Conservation (phyloP, 257 asterid genomes). For the Fraxinus anomala region DNA sequence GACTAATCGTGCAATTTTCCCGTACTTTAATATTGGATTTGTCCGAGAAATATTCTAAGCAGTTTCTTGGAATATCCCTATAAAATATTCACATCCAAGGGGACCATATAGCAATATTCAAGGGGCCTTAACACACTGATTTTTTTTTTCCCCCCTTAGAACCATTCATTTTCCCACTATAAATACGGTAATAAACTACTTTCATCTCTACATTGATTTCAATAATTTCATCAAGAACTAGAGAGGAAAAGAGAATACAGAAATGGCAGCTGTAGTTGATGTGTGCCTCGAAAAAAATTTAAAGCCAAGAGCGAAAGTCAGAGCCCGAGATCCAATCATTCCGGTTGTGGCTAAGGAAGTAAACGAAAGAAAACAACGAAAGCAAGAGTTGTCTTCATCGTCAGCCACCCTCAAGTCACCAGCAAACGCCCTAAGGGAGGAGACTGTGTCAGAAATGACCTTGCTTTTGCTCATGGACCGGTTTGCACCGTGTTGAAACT, state of each 20-base stretch:
- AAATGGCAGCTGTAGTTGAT: constrained; percentile 61
- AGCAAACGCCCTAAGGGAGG: constrained; percentile 31
- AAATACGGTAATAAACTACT: constrained; percentile 14
- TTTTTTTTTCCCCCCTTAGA: background rate
- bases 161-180: constrained; percentile 17
- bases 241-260: constrained; percentile 7
- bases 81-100: constrained; percentile 22
- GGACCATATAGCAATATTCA: constrained; percentile 14
- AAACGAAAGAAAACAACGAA: constrained; percentile 28
- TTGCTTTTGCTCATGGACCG: constrained; percentile 72
- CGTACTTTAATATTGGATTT: background rate
- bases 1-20: background rate
- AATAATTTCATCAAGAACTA: constrained; percentile 14
- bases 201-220: constrained; percentile 21
- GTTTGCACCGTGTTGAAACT: constrained; percentile 58
- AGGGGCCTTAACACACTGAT: constrained; percentile 31
- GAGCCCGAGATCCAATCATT: constrained; percentile 44
- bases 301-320: constrained; percentile 53
- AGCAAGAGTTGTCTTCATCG: constrained; percentile 25
- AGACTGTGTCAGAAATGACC: constrained; percentile 52
- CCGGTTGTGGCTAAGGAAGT: constrained; percentile 24
- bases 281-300: constrained; percentile 54
- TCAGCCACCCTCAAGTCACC: constrained; percentile 18
- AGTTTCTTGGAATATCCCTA: constrained; percentile 47
- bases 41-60: constrained; percentile 8